These are phyloP conservation scores for Fusarium sp. DNA, from an alignment of 2,329 filamentous ascomycete genomes.

Conservation along the genomic window DNA sequence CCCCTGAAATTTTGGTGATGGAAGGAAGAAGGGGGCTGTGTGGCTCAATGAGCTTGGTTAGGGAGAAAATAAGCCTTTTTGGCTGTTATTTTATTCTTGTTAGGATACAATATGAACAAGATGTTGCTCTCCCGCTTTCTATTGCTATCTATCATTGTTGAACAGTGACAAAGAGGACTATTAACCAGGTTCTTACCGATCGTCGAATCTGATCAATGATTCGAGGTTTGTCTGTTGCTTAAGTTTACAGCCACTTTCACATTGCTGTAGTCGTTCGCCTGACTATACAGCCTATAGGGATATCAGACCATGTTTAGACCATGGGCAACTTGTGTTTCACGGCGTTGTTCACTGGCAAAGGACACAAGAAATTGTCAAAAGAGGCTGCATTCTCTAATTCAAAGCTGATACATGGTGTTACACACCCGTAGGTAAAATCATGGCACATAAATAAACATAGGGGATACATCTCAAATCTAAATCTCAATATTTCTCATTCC, in stretches of 20 bases:
- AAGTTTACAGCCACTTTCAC: background rate
- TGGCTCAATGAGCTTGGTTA: conserved; percentile 5
- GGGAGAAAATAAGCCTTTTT: conserved; percentile 1
- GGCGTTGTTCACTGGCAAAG: background rate
- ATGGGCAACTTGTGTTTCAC: background rate
- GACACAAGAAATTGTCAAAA: background rate
- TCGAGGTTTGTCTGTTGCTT: background rate
- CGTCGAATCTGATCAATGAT: background rate
- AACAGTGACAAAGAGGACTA: background rate
- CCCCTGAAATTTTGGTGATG: background rate
- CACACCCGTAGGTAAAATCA: conserved; percentile 36
- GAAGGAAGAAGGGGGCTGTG: background rate
- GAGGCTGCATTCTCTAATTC: conserved; percentile 32
- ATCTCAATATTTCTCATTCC: conserved; percentile 33
- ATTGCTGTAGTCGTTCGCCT: background rate
- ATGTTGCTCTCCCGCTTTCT: conserved; percentile 31
- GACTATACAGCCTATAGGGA: background rate
- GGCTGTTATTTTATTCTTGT: conserved; percentile 1
- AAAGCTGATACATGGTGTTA: conserved; percentile 26
- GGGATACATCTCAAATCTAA: conserved; percentile 36
- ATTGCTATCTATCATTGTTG: background rate
- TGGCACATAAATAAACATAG: conserved; percentile 44
- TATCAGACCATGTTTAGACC: background rate
- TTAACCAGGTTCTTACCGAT: background rate
- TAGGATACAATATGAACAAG: conserved; percentile 24